Evolutionary conservation across 2,329 filamentous ascomycete genomes (phyloP).

Genomic region (Aspergillus ruber): DNA sequence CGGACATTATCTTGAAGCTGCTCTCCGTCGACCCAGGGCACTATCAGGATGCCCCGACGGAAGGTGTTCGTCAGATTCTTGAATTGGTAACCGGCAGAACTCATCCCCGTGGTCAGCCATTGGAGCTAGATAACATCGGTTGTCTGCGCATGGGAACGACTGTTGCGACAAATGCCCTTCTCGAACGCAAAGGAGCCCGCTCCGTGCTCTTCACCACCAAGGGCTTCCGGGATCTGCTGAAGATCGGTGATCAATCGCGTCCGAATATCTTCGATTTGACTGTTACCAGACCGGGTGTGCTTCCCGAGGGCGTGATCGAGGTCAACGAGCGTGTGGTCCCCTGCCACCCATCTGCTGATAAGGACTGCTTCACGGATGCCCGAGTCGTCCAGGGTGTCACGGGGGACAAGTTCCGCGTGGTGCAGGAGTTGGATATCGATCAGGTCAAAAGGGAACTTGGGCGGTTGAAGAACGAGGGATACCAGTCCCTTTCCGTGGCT

Average conservation of each 20-base stretch:
- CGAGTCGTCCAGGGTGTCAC: constrained; percentile 50
- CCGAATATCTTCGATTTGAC: constrained; percentile 87
- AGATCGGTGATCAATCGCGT: constrained; percentile 84
- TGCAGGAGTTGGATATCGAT: constrained; percentile 54
- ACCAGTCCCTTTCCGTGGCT: constrained; percentile 76
- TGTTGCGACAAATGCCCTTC: constrained; percentile 81
- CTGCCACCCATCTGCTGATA: constrained; percentile 56
- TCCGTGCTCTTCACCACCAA: constrained; percentile 82
- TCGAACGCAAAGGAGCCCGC: constrained; percentile 83
- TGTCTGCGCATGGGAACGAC: constrained; percentile 87
- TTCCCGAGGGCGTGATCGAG: constrained; percentile 79
- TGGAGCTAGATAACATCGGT: constrained; percentile 31
- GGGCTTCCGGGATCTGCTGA: constrained; percentile 78
- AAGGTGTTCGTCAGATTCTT: constrained; percentile 72
- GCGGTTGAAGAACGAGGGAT: constrained; percentile 61
- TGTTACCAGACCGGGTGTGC: constrained; percentile 75
- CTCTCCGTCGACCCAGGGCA: constrained; percentile 35
- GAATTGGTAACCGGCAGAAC: constrained; percentile 32
- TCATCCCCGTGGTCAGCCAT: constrained; percentile 28
- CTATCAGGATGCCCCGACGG: constrained; percentile 53
- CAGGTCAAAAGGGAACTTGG: constrained; percentile 55
- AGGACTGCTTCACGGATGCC: constrained; percentile 65
- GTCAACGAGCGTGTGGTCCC: constrained; percentile 82
- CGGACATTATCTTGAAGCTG: constrained; percentile 35
- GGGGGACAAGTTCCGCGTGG: constrained; percentile 62